Evolutionary conservation across 1,139 yeast species (phyloP).

Genomic region (Taphrina pruni): DNA sequence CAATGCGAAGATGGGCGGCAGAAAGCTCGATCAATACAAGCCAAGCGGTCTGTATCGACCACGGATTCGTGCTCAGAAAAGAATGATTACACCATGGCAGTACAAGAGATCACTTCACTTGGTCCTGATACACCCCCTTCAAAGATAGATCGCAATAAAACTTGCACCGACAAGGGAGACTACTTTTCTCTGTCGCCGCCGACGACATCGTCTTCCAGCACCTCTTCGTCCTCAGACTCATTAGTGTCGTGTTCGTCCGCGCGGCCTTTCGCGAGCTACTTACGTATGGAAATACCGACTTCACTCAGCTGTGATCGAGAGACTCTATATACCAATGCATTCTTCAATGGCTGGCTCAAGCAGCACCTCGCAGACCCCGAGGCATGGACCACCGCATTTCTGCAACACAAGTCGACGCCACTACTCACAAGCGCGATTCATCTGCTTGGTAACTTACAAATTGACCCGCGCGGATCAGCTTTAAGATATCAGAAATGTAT

Average conservation of each 20-base stretch:
- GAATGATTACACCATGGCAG: no score
- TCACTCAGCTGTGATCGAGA: not conserved
- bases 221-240: not conserved
- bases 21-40: no score
- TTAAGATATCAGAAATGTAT: not conserved
- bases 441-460: constrained; percentile 1
- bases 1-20: no score
- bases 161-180: no score
- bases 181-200: no score
- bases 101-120: no score
- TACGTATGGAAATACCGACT: not conserved
- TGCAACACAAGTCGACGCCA: constrained; percentile 6
- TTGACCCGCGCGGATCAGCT: not conserved
- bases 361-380: constrained; percentile 11
- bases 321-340: constrained; percentile 3
- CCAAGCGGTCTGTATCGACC: no score
- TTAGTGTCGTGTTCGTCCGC: not conserved
- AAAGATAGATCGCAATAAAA: no score
- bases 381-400: not conserved
- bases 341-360: constrained; percentile 17
- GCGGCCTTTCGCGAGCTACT: not conserved
- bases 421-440: constrained; percentile 3
- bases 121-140: no score
- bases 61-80: no score
- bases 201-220: no score